Evolutionary conservation across 83 land plant species (phyloP).

Genomic region (Thuja plicata): DNA sequence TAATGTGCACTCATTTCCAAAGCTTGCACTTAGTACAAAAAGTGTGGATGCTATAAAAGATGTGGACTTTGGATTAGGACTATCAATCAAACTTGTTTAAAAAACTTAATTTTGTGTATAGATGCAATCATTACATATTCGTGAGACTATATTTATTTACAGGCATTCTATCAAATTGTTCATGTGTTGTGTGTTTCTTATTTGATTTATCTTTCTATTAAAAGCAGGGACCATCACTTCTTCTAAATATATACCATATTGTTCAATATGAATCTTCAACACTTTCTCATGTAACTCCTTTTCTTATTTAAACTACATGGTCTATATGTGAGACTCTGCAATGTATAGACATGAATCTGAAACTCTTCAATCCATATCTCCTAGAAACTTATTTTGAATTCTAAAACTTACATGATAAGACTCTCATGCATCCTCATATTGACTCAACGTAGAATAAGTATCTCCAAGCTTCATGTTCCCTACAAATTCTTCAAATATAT

Average conservation of each 20-base stretch:
- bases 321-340: conserved; percentile 42
- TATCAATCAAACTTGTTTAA: no score
- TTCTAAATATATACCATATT: conserved; percentile 27
- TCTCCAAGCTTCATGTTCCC: conserved; percentile 51
- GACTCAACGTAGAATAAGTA: conserved; percentile 29
- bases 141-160: no score
- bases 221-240: conserved; percentile 44
- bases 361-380: conserved; percentile 37
- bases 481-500: conserved; percentile 33
- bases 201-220: conserved; percentile 33
- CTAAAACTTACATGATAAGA: conserved; percentile 34
- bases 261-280: conserved; percentile 25
- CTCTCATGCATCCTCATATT: conserved; percentile 23
- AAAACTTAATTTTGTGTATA: no score
- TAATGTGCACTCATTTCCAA: no score
- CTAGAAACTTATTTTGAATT: conserved; percentile 33
- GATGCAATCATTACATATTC: no score
- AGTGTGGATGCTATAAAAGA: no score
- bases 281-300: conserved; percentile 32
- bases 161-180: no score
- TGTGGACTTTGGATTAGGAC: no score
- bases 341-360: conserved; percentile 37
- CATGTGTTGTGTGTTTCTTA: no score
- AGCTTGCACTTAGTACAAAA: no score
- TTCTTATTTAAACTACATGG: conserved; percentile 36